Base-by-base conservation (phyloP, 2,329 filamentous ascomycete species). In the Ambrosiella cleistominuta region DNA sequence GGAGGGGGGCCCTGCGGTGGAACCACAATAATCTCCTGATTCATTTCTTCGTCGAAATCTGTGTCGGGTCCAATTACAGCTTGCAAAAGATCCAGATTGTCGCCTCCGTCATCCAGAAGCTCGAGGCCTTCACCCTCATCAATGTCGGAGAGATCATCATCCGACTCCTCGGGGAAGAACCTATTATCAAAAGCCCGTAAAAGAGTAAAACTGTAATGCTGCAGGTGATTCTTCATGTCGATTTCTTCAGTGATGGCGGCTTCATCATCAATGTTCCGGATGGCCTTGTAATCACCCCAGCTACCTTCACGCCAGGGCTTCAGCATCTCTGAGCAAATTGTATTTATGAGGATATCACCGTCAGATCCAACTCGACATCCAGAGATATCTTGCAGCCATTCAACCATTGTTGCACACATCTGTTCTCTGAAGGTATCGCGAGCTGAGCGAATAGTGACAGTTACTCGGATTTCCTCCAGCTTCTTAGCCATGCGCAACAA, bases 361-460 rank as follows among this genome's bases (percentile, higher is more conserved):
- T 98, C 88, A 38, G 81, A 75, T 1, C 88, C 88, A 52, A 95
- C 86, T 57, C 82, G 85, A 69, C 90, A 96, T 37, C 89, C 89
- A 7, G 89, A 81, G 65, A 98, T 94, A 69, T 98, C 94, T 56
- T 83, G 79, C 17, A 98, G 77, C 94, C 94, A 98, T 65, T 96
- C 90, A 57, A 98, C 85, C 61, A 98, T 91, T 13, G 89, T 88
- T n/a, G 87, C 89, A 65, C 90, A 96, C 94, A 98, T 98, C 68
- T 97, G 87, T 68, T 98, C 93, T 60, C 93, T 80, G 71, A 97
- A 98, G 0, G 89, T 97, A 70, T 98, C 93, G 64, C 94, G 80
- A 4, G 93, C 82, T 8, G 91, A 95, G 50, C 93, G 82, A 61
- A 98, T 89, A 0, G 93, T 98, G 54, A 96, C 88, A 0, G 93